Evolutionary conservation across 2,329 filamentous ascomycete genomes (phyloP).

Genomic region (Pyrenochaeta sp.): DNA sequence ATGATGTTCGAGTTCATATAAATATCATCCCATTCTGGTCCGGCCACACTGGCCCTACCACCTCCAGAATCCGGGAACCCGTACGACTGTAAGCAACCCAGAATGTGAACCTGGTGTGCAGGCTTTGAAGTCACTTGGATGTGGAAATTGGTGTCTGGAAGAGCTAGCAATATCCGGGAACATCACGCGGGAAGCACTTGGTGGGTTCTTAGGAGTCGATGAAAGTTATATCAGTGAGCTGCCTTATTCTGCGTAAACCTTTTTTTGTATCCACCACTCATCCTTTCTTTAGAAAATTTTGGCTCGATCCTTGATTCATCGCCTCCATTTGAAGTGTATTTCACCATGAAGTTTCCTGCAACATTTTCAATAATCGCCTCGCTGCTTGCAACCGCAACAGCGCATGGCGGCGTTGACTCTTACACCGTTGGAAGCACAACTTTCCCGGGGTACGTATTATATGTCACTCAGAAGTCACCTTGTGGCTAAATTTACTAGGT

Average conservation of each 20-base stretch:
- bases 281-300: background rate
- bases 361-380: constrained; percentile 25
- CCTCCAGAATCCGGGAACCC: constrained; percentile 22
- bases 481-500: constrained; percentile 15
- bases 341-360: constrained; percentile 34
- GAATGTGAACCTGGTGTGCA: constrained; percentile 9
- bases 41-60: constrained; percentile 15
- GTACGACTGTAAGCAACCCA: constrained; percentile 6
- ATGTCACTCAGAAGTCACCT: background rate
- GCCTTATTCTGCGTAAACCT: background rate
- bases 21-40: constrained; percentile 2
- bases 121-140: background rate
- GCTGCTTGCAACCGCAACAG: constrained; percentile 27
- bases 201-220: background rate
- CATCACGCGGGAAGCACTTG: constrained; percentile 10
- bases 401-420: constrained; percentile 39
- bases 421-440: constrained; percentile 33
- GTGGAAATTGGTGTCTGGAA: constrained; percentile 6
- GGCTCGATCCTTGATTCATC: constrained; percentile 1
- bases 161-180: constrained; percentile 14
- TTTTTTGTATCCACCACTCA: background rate
- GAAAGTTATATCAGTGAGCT: constrained; percentile 13
- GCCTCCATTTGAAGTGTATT: background rate
- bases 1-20: constrained; percentile 3
- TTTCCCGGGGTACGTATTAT: constrained; percentile 32